Evolutionary conservation across 768 basidiomycete genomes (phyloP), one percentile per base, ranked within the genome.

Genomic region (Hirschioporus abietinus): DNA sequence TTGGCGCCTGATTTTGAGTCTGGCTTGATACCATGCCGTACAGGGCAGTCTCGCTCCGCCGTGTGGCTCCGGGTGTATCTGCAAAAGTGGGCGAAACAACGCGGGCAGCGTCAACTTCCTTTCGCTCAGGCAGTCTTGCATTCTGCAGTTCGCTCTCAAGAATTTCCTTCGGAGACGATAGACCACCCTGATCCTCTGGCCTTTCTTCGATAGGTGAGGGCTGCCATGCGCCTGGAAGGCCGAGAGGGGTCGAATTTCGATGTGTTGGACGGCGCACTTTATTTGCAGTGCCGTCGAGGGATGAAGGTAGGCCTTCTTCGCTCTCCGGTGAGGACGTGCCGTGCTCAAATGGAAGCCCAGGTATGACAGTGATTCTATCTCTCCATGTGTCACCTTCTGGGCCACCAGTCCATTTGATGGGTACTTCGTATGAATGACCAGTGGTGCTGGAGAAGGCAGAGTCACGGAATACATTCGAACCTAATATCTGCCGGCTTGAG

Each of bases 11-110:
- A 10, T 10, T 52, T 52, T 52, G 42, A 20, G 42, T 12, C 42
- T 52, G 42, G 42, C 20, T 52, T 15, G 66, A 63, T 20, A 67
- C 52, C 68, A 87, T 76, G 6, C 83, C 83, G 57, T 88, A 81
- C 68, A 87, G 73, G 1, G 85, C 89, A 7, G 84, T 83, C 74
- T 91, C 88, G 67, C 89, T 90, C 74, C 86, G 78, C 63, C 82
- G 72, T 5, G 74, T 75, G 66, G 81, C 76, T 42, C 78, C 78
- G 23, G 78, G 75, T 17, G 81, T 78, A 35, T 70, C 72, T 10
- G 83, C 80, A 25, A 86, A 70, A 67, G 86, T 84, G 20, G 89
- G 89, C 12, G 83, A 80, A 58, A 79, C 78, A 60, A 88, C 79
- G 24, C 83, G 82, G 12, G 42, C 42, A 7, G 82, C 84, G 57